These are phyloP conservation scores for Peronosclerospora sorghi DNA, from an alignment of 352 stramenopile species.

Conservation along the genomic window DNA sequence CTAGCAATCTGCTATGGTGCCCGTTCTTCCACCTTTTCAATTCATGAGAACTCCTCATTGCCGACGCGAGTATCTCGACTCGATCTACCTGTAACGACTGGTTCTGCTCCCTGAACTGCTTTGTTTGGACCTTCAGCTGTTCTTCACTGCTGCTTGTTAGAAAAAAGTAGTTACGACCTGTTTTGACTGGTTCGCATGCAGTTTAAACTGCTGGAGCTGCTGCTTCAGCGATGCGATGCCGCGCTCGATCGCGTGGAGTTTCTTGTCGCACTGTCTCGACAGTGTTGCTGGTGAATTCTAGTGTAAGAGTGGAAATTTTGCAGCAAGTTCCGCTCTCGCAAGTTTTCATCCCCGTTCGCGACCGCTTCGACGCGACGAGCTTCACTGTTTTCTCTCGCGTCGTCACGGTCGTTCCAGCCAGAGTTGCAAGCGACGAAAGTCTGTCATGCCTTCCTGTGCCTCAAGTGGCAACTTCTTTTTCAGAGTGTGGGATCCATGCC, in stretches of 20 bases:
- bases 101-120: constrained; percentile 62
- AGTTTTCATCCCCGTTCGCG: too few species aligned
- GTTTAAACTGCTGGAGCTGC: constrained; percentile 45
- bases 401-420: too few species aligned
- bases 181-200: constrained; percentile 51
- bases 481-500: too few species aligned
- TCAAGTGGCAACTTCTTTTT: constrained; percentile 12
- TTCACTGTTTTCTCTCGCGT: too few species aligned
- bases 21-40: constrained; percentile 47
- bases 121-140: constrained; percentile 57
- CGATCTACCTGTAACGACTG: constrained; percentile 51
- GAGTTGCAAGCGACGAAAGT: constrained; percentile 2
- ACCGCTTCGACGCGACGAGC: too few species aligned
- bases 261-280: constrained; percentile 12
- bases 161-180: constrained; percentile 36
- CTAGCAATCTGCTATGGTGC: constrained; percentile 29
- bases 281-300: too few species aligned
- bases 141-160: constrained; percentile 49
- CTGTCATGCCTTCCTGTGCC: constrained; percentile 7
- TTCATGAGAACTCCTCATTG: constrained; percentile 57
- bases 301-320: too few species aligned
- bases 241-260: constrained; percentile 34
- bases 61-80: constrained; percentile 51
- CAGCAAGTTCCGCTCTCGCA: too few species aligned
- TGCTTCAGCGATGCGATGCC: constrained; percentile 49